Evolutionary conservation across 1,284 basidiomycete species (phyloP).

Genomic region (Limonomyces culmigenus): DNA sequence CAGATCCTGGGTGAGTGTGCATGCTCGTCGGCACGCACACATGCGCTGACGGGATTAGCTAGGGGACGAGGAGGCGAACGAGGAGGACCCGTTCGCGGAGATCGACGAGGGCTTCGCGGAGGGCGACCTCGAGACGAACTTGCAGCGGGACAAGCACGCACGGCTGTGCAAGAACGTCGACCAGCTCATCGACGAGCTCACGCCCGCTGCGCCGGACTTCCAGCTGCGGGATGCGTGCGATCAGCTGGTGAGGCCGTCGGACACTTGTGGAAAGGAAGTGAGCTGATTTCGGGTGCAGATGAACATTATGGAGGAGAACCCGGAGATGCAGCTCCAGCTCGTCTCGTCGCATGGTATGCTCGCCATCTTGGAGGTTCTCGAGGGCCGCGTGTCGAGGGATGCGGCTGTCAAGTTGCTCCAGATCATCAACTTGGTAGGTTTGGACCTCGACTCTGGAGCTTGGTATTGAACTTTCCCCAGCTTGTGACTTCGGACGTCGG

Average conservation of each 20-base stretch:
- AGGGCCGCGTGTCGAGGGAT: constrained; percentile 68
- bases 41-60: constrained; percentile 22
- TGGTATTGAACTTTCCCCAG: constrained; percentile 22
- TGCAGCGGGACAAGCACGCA: constrained; percentile 83
- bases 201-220: constrained; percentile 64
- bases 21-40: no score
- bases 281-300: constrained; percentile 45
- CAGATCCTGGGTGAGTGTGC: constrained; percentile 68
- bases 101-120: constrained; percentile 85
- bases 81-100: constrained; percentile 92
- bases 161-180: constrained; percentile 68
- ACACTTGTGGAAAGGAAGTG: constrained; percentile 4
- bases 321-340: constrained; percentile 83
- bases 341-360: constrained; percentile 90
- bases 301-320: constrained; percentile 60
- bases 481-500: constrained; percentile 76
- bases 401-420: constrained; percentile 73
- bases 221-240: constrained; percentile 74
- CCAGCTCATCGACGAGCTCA: constrained; percentile 74
- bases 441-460: constrained; percentile 1
- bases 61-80: constrained; percentile 69
- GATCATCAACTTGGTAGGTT: constrained; percentile 72
- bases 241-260: constrained; percentile 73
- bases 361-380: constrained; percentile 84
- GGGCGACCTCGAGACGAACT: constrained; percentile 76